A percentile compares a stretch with the other conserved stretches of the same genome.
Evolutionary conservation across 768 basidiomycete genomes (phyloP).

Genomic region (Hortiboletus flavorubellus): DNA sequence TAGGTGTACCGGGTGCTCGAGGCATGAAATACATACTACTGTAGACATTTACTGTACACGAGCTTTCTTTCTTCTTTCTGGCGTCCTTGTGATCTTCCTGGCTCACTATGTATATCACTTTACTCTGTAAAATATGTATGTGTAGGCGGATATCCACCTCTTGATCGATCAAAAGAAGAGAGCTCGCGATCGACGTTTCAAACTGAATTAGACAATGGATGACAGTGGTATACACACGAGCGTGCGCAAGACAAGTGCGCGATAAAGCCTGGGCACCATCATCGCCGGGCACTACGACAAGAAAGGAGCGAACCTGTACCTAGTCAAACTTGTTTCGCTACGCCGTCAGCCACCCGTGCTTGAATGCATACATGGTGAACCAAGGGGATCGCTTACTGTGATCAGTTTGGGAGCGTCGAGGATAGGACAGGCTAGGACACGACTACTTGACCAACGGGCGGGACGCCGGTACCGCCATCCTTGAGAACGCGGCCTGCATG

Average conservation of each 20-base stretch:
- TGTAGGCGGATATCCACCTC: background rate
- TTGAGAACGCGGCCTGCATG: constrained; percentile 37
- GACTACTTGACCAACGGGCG: constrained; percentile 42
- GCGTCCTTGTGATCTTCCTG: background rate
- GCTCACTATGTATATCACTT: background rate
- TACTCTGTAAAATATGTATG: background rate
- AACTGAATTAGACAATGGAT: constrained; percentile 1
- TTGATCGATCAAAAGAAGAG: background rate
- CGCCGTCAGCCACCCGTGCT: constrained; percentile 10
- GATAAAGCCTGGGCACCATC: background rate
- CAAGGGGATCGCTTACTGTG: constrained; percentile 13
- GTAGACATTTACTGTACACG: background rate
- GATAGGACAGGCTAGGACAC: background rate
- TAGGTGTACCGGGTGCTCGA: constrained; percentile 42
- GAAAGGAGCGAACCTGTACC: background rate
- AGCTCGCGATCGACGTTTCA: background rate
- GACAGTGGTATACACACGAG: constrained; percentile 9
- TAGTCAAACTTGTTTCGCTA: constrained; percentile 1
- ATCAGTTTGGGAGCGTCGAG: background rate
- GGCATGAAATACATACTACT: constrained; percentile 24
- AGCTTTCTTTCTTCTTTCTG: background rate
- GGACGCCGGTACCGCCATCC: constrained; percentile 38
- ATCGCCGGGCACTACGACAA: background rate
- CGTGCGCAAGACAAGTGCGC: background rate
- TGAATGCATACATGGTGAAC: background rate